These are phyloP conservation scores for Rubia yunnanensis DNA, from an alignment of 257 asterid species.

Conservation along the genomic window DNA sequence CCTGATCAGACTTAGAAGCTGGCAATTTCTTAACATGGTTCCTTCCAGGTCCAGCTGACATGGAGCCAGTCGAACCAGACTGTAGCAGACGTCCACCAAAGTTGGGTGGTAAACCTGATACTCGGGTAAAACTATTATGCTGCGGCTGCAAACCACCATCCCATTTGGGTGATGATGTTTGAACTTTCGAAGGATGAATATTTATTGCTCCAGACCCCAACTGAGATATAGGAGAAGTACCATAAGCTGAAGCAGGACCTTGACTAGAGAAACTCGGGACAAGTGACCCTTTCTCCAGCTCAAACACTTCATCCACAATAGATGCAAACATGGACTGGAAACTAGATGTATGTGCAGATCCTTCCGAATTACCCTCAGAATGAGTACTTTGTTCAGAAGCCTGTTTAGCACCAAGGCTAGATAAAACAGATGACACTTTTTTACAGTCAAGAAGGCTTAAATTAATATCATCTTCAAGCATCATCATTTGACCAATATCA, in stretches of 20 bases:
- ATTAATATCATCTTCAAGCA: slow-evolving; percentile 72
- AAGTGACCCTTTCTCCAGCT: slow-evolving; percentile 79
- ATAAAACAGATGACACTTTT: slow-evolving; percentile 37
- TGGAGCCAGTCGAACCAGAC: slow-evolving; percentile 54
- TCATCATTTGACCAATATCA: slow-evolving; percentile 70
- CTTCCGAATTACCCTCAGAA: slow-evolving; percentile 36
- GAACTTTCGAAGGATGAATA: slow-evolving; percentile 40
- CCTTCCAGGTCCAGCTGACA: slow-evolving; percentile 39
- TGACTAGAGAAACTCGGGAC: slow-evolving; percentile 32
- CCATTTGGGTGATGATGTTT: slow-evolving; percentile 56
- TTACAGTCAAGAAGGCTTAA: slow-evolving; percentile 64
- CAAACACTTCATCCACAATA: slow-evolving; percentile 90
- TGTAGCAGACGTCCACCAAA: slow-evolving; percentile 33
- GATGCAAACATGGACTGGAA: slow-evolving; percentile 52
- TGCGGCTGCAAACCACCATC: slow-evolving; percentile 52
- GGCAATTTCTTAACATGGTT: slow-evolving; percentile 44
- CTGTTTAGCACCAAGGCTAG: slow-evolving; percentile 30
- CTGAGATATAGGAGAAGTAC: slow-evolving; percentile 45
- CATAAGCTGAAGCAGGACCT: slow-evolving; percentile 37
- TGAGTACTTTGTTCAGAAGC: slow-evolving; percentile 43
- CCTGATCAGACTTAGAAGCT: slow-evolving; percentile 86
- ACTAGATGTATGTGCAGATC: slow-evolving; percentile 39
- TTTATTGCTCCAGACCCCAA: slow-evolving; percentile 41
- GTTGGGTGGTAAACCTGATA: slow-evolving; percentile 14
- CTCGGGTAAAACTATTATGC: slow-evolving; percentile 17